Percentiles rank a stretch among this genome's conserved stretches.
These are phyloP conservation scores for Trametes cubensis DNA, from an alignment of 768 basidiomycete genomes.

Conservation along the genomic window DNA sequence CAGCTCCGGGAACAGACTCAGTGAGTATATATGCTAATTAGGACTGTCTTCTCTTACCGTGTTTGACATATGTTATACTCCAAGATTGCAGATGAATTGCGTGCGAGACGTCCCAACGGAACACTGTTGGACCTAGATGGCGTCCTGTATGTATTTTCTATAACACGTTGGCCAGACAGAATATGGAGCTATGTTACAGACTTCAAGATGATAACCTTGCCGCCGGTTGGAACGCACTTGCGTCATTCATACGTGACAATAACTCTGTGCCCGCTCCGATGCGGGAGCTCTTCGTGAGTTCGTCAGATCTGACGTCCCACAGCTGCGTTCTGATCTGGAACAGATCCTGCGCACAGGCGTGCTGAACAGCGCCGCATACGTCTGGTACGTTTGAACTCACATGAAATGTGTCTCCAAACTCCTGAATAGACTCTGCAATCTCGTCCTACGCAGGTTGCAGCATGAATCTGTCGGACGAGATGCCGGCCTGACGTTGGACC, in stretches of 20 bases:
- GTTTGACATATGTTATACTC: neutral
- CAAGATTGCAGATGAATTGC: constrained; percentile 43
- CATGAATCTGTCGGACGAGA: constrained; percentile 38
- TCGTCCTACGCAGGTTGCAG: constrained; percentile 30
- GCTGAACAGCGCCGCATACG: constrained; percentile 33
- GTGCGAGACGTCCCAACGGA: constrained; percentile 38
- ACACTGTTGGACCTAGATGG: constrained; percentile 44
- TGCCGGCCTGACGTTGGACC: constrained; percentile 36
- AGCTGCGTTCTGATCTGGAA: neutral
- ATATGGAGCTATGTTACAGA: neutral
- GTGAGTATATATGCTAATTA: constrained; percentile 10
- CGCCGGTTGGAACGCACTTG: constrained; percentile 39
- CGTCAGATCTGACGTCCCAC: no score
- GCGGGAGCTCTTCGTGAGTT: constrained; percentile 41
- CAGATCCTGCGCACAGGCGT: constrained; percentile 34
- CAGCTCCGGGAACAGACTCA: constrained; percentile 34
- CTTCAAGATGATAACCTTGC: constrained; percentile 26
- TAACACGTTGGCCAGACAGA: no score
- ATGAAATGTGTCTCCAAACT: no score
- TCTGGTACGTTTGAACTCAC: constrained; percentile 20
- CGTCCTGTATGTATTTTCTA: constrained; percentile 37
- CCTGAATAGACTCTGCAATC: no score
- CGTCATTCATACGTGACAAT: constrained; percentile 34
- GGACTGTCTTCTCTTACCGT: neutral
- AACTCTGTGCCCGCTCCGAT: constrained; percentile 33